Evolutionary conservation across 768 basidiomycete species (phyloP).

Genomic region (Goffeauzyma gilvescens): DNA sequence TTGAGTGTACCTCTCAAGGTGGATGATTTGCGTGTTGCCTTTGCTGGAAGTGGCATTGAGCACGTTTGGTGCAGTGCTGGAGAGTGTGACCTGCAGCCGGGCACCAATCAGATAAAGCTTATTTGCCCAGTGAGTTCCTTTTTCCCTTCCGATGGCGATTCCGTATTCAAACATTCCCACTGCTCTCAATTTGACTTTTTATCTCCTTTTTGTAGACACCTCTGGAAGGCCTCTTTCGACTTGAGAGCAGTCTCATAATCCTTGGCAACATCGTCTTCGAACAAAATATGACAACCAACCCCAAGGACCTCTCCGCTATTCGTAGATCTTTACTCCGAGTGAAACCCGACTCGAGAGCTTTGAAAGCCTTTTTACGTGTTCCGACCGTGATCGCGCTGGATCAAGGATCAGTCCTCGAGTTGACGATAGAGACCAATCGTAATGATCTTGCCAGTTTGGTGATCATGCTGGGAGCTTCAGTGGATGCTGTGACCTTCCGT

Average conservation of each 20-base stretch:
- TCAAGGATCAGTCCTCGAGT: too few species aligned
- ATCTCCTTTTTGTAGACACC: not conserved
- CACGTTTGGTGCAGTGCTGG: conserved; percentile 42
- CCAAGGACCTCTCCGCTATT: too few species aligned
- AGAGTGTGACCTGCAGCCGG: conserved; percentile 39
- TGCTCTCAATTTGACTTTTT: not conserved
- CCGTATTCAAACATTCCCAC: not conserved
- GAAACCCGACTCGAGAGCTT: too few species aligned
- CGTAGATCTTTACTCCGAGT: too few species aligned
- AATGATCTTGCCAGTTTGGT: too few species aligned
- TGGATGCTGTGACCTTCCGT: not conserved
- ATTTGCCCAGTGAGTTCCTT: too few species aligned
- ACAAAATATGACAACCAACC: too few species aligned
- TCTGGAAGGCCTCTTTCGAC: not conserved
- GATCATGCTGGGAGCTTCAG: not conserved
- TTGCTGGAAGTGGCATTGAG: conserved; percentile 47
- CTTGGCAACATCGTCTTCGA: not conserved
- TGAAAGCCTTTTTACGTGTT: too few species aligned
- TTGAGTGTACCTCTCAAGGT: conserved; percentile 35
- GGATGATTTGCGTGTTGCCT: conserved; percentile 45
- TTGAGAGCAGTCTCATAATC: not conserved
- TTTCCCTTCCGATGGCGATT: not conserved
- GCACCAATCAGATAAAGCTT: conserved; percentile 42
- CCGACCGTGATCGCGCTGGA: too few species aligned
- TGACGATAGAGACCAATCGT: too few species aligned